Evolutionary conservation across 257 asterid species (phyloP).

Genomic region (Buddleja alternifolia): DNA sequence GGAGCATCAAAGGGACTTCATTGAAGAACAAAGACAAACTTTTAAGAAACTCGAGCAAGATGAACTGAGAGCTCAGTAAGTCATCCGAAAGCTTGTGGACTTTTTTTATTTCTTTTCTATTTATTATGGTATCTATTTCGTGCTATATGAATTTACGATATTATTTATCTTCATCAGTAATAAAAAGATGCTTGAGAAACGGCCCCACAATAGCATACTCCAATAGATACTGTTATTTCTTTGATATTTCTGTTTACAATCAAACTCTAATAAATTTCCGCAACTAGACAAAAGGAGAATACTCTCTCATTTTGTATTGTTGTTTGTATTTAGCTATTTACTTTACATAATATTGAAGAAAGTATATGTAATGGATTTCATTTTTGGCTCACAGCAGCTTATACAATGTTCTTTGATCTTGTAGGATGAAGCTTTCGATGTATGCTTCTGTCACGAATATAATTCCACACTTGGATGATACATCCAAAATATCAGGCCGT

Average conservation of each 20-base stretch:
- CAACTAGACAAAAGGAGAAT: not conserved
- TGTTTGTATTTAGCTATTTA: not conserved
- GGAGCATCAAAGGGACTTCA: slow-evolving; percentile 50
- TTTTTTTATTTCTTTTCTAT: not conserved
- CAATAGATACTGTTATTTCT: not conserved
- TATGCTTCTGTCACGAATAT: slow-evolving; percentile 82
- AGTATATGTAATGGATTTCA: not conserved
- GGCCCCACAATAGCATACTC: not conserved
- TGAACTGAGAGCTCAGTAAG: slow-evolving; percentile 74
- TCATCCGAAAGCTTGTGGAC: slow-evolving; percentile 19
- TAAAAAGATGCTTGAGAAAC: not conserved
- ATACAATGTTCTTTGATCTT: slow-evolving; percentile 30
- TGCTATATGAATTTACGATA: not conserved
- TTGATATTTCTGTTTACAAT: not conserved
- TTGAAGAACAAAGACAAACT: slow-evolving; percentile 54
- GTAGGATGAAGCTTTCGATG: slow-evolving; percentile 86
- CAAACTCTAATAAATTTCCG: not conserved
- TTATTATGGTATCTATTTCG: not conserved
- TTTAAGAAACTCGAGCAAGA: slow-evolving; percentile 65
- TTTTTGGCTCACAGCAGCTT: not conserved
- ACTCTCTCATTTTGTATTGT: not conserved
- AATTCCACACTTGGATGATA: slow-evolving; percentile 69
- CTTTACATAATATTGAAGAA: not conserved
- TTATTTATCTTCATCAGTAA: no score
- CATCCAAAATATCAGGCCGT: slow-evolving; percentile 78